Evolutionary conservation across 805 yeast species (phyloP), one percentile per base, ranked within the genome.

Genomic region (Blastobotrys muscicola): DNA sequence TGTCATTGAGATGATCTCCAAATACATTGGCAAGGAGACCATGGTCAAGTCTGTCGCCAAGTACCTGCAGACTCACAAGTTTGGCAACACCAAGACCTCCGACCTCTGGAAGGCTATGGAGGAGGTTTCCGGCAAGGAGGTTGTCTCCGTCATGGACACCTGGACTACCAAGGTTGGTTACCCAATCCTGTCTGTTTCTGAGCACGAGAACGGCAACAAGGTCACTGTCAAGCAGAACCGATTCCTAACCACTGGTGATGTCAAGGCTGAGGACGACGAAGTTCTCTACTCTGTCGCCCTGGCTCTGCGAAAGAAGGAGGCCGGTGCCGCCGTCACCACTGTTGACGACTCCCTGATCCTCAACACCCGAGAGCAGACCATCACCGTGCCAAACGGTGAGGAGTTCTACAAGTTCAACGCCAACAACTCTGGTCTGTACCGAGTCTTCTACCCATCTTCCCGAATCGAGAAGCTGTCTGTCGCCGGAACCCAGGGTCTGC

Each of bases 91-190:
- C 23, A 76, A 75, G 29, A 80, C 92, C 35, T 71, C 69, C 35
- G 89, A 85, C 52, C 70, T 85, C 46, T 85, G 92, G 87, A 63
- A 64, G 37, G 75, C 84, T 2, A 66, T 85, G 29, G 64, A 78
- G 42, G 80, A 73, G 43, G 82, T 70, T 10, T 70, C 83, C 2
- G 82, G 82, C 16, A 64, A 71, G 54, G 78, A 84, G 42, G 75
- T 85, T 33, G 67, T 68, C 47, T 45, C 58, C 20, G 70, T 78
- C 56, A 80, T 85, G 80, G 72, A 73, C 45, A 66, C 74, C 14
- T 85, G 94, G 94, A 82, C 82, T 50, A 69, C 72, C 42, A 71
- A 76, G 48, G 73, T 80, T 40, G 95, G 95, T 4, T 84, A 67
- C 64, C 95, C 94, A 3, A 67, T 81, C 26, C 52, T 85, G 26